A percentile compares a stretch with the other conserved stretches of the same genome.
Conservation (phyloP, 176 grass and related monocot genomes). For the Zea mays region Zm-B73-REFERENCE-NAM-5.0 NC_050100.1:180831001-180831500, state of each 20-base stretch:
- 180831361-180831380: background rate
- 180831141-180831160: slow-evolving; percentile 17
- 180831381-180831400: slow-evolving; percentile 14
- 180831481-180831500: no score
- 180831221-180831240: slow-evolving; percentile 40
- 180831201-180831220: background rate
- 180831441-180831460: slow-evolving; percentile 84
- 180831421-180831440: slow-evolving; percentile 75
- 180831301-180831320: slow-evolving; percentile 91
- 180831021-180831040: slow-evolving; percentile 98
- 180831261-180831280: slow-evolving; percentile 96
- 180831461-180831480: slow-evolving; percentile 84
- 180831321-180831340: slow-evolving; percentile 54
- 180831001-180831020: slow-evolving; percentile 48
- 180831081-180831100: slow-evolving; percentile 99
- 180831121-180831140: slow-evolving; percentile 98
- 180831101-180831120: slow-evolving; percentile 99
- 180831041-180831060: slow-evolving; percentile 97
- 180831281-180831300: slow-evolving; percentile 90
- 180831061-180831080: slow-evolving; percentile 92
- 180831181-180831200: background rate
- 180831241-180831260: slow-evolving; percentile 99
- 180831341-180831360: slow-evolving; percentile 11
- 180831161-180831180: slow-evolving; percentile 25
- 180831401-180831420: slow-evolving; percentile 61